These are phyloP conservation scores for Trichomonascus vanleenenianus DNA, from an alignment of 805 yeast genomes.

Conservation along the genomic window DNA sequence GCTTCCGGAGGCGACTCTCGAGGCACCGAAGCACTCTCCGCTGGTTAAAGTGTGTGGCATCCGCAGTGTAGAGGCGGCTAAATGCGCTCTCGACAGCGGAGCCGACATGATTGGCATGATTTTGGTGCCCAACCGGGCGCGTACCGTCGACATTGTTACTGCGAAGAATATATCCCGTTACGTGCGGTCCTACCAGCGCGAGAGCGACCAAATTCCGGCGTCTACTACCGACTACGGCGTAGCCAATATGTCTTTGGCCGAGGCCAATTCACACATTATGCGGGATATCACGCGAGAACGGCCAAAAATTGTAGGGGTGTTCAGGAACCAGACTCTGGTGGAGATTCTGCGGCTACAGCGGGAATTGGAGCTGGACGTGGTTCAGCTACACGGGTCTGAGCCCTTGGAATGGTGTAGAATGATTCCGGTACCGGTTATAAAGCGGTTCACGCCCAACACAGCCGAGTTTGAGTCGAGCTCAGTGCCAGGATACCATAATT, in stretches of 20 bases:
- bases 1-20: not conserved
- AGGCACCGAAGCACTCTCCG: constrained; percentile 14
- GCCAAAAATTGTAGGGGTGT: constrained; percentile 81
- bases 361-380: constrained; percentile 55
- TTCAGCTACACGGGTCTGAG: constrained; percentile 84
- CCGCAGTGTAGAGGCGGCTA: constrained; percentile 58
- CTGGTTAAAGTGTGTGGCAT: constrained; percentile 87
- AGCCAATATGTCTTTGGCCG: constrained; percentile 12
- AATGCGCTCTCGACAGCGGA: constrained; percentile 58
- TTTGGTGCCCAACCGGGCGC: constrained; percentile 69
- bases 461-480: constrained; percentile 30
- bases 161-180: constrained; percentile 41
- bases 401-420: constrained; percentile 38
- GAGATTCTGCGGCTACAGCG: constrained; percentile 41
- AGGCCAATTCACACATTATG: constrained; percentile 9
- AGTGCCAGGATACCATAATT: constrained; percentile 34
- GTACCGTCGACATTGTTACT: constrained; percentile 49
- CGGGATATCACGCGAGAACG: constrained; percentile 32
- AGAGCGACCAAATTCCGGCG: constrained; percentile 20
- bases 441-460: constrained; percentile 57
- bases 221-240: constrained; percentile 41
- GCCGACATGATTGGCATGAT: constrained; percentile 81
- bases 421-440: constrained; percentile 54
- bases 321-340: constrained; percentile 68
- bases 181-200: constrained; percentile 18